A percentile compares a stretch with the other conserved stretches of the same genome.
These are phyloP conservation scores for Chenopodium formosanum DNA, from an alignment of 148 eudicot genomes.

Conservation along the genomic window DNA sequence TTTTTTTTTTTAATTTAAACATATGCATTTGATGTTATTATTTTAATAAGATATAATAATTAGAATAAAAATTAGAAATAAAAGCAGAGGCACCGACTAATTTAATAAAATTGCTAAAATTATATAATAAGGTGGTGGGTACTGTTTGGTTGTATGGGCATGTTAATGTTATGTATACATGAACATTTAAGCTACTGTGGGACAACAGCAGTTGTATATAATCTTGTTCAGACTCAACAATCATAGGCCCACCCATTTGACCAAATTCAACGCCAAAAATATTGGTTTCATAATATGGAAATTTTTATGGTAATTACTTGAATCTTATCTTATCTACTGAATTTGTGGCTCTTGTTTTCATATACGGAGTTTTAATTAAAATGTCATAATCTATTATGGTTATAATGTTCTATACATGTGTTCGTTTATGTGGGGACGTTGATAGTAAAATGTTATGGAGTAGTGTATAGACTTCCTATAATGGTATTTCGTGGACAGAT, in stretches of 20 bases:
- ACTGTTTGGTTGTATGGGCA: not conserved
- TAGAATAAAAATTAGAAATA: not conserved
- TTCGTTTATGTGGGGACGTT: not conserved
- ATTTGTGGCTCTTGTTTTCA: not conserved
- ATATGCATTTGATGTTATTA: not conserved
- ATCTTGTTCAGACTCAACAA: not conserved
- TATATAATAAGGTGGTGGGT: not conserved
- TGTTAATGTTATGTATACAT: not conserved
- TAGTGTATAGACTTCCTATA: no score
- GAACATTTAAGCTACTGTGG: not conserved
- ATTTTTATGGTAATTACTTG: not conserved
- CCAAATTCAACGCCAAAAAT: not conserved
- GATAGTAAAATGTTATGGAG: no score
- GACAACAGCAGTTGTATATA: not conserved
- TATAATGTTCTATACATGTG: not conserved
- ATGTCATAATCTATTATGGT: no score
- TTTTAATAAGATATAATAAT: no score
- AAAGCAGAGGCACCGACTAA: slow-evolving; percentile 24
- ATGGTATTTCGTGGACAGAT: no score
- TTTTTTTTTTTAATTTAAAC: not conserved
- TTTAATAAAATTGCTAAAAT: not conserved
- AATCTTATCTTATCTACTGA: not conserved
- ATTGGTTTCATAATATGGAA: not conserved
- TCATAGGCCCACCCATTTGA: not conserved
- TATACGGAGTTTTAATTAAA: no score